These are phyloP conservation scores for Picea sitchensis DNA, from an alignment of 75 land plant genomes.

Conservation along the genomic window DNA sequence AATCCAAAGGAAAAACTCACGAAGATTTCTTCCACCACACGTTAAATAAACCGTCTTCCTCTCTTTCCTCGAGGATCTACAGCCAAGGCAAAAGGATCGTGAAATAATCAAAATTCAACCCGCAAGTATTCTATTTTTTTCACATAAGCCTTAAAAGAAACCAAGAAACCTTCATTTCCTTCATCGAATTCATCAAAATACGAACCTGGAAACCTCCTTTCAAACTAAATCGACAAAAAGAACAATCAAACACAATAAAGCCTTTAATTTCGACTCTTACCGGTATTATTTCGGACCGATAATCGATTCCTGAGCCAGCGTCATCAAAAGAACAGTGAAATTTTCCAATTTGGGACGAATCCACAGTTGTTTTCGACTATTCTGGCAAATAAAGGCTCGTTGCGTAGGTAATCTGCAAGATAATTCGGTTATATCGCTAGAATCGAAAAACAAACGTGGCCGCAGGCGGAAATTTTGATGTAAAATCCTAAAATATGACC, in stretches of 20 bases:
- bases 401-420: background rate
- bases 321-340: background rate
- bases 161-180: background rate
- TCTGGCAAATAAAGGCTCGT: background rate
- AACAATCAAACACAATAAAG: background rate
- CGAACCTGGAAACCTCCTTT: no score
- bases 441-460: background rate
- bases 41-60: background rate
- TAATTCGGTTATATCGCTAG: background rate
- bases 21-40: background rate
- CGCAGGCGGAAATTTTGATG: background rate
- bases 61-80: background rate
- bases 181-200: background rate
- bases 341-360: background rate
- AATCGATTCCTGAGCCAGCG: background rate
- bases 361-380: background rate
- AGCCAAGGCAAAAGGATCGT: background rate
- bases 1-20: background rate
- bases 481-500: background rate
- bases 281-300: background rate
- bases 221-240: background rate
- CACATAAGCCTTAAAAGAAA: background rate
- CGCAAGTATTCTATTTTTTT: background rate
- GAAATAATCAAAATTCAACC: background rate
- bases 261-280: background rate